Evolutionary conservation across 331 rosid genomes (phyloP).

Genomic region (Quercus lobata): DNA sequence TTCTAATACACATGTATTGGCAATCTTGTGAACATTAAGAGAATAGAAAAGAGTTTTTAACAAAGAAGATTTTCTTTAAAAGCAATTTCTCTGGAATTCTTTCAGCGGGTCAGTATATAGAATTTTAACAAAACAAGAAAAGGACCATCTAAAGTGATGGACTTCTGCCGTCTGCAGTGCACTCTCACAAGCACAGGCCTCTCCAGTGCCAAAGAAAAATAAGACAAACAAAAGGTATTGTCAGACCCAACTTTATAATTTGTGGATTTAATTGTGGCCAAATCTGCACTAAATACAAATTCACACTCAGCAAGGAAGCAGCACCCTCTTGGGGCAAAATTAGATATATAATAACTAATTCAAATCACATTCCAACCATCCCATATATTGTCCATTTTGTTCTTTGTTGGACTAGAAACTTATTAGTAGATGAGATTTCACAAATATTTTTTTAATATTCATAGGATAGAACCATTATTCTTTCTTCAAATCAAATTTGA

Average conservation of each 20-base stretch:
- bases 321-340: neutral
- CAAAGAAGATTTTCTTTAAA: neutral
- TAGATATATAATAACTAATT: neutral
- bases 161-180: neutral
- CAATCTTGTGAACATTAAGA: neutral
- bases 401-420: too few relatives aligned
- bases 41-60: neutral
- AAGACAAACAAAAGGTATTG: neutral
- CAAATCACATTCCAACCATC: too few relatives aligned
- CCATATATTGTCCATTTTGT: too few relatives aligned
- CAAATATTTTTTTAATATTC: too few relatives aligned
- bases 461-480: too few relatives aligned
- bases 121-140: neutral
- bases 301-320: neutral
- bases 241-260: neutral
- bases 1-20: neutral
- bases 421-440: too few relatives aligned
- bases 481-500: too few relatives aligned
- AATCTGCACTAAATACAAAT: neutral
- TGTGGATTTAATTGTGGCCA: neutral
- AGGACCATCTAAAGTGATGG: neutral
- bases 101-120: neutral
- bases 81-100: neutral
- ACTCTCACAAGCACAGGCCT: neutral
- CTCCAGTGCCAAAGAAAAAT: neutral